phyloP scores from a whole-genome alignment of 208 protist species.

The Herpetomonas samuelpessoai region DNA sequence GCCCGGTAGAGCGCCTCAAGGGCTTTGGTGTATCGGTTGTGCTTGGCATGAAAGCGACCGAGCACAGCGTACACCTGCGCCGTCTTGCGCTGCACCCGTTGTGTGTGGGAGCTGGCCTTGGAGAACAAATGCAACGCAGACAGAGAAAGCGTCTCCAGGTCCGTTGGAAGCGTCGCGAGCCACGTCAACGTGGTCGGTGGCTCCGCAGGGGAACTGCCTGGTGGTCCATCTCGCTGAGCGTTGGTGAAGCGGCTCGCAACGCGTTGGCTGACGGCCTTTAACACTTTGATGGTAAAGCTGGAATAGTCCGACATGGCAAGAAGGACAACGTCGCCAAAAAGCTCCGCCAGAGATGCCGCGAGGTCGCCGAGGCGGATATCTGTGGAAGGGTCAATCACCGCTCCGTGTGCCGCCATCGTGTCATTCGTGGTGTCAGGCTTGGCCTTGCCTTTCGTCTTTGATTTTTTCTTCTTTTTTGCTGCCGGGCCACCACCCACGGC shows the following conservation, averaged over 20 bases:
- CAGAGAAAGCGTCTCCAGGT: conserved; percentile 66
- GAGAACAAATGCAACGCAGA: conserved; percentile 71
- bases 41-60: conserved; percentile 48
- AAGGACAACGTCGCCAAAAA: conserved; percentile 75
- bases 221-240: too few relatives aligned
- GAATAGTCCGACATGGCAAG: conserved; percentile 61
- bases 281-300: conserved; percentile 49
- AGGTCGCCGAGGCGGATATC: conserved; percentile 43
- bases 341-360: conserved; percentile 45
- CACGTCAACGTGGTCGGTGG: conserved; percentile 37
- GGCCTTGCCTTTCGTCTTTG: too few relatives aligned
- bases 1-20: conserved; percentile 70
- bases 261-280: conserved; percentile 43
- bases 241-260: conserved; percentile 16
- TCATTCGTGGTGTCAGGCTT: too few relatives aligned
- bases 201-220: not conserved
- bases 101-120: conserved; percentile 37
- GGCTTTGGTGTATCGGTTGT: conserved; percentile 76
- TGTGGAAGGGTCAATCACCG: conserved; percentile 37
- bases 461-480: not conserved
- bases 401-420: conserved; percentile 6
- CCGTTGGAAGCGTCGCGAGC: conserved; percentile 48
- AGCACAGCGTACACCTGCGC: conserved; percentile 74
- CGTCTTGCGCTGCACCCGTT: conserved; percentile 51
- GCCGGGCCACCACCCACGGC: not conserved